Conservation (phyloP, 2,329 filamentous ascomycete species). For the Alternaria atra region DNA sequence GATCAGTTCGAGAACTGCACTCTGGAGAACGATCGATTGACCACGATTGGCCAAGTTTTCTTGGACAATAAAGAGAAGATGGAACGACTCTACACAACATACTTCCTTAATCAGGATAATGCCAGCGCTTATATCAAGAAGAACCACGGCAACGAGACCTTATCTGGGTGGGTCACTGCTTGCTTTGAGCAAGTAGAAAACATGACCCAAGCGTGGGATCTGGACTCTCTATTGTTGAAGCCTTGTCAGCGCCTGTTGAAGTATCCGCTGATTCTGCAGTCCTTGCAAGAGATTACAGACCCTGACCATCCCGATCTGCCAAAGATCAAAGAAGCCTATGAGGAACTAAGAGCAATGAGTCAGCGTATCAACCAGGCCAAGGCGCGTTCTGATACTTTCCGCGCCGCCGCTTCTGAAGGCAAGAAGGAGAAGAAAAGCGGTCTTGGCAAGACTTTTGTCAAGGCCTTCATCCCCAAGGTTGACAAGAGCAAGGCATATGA, state of each 20-base stretch:
- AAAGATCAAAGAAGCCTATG: conserved; percentile 74
- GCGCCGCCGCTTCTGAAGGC: conserved; percentile 45
- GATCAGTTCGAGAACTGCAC: conserved; percentile 45
- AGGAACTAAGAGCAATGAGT: conserved; percentile 70
- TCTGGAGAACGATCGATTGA: conserved; percentile 64
- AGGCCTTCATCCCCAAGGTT: conserved; percentile 87
- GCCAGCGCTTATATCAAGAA: conserved; percentile 70
- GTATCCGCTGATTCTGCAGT: conserved; percentile 85
- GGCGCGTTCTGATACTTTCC: conserved; percentile 88
- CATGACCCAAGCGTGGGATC: conserved; percentile 90
- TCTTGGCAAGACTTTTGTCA: conserved; percentile 77
- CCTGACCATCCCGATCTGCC: conserved; percentile 82
- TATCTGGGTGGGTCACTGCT: conserved; percentile 85
- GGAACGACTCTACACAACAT: conserved; percentile 72
- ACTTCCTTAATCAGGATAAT: conserved; percentile 70
- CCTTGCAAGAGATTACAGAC: conserved; percentile 81
- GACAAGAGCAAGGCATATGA: conserved; percentile 82
- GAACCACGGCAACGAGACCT: conserved; percentile 63
- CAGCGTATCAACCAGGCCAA: conserved; percentile 90
- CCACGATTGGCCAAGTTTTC: conserved; percentile 68
- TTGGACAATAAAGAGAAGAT: conserved; percentile 64
- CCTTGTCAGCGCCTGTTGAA: conserved; percentile 94
- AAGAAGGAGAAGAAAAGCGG: conserved; percentile 48
- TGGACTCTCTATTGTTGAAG: conserved; percentile 96
- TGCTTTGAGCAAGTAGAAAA: conserved; percentile 93